phyloP scores from a whole-genome alignment of 176 grass and related monocot genomes.

The Oryza australiensis region DNA sequence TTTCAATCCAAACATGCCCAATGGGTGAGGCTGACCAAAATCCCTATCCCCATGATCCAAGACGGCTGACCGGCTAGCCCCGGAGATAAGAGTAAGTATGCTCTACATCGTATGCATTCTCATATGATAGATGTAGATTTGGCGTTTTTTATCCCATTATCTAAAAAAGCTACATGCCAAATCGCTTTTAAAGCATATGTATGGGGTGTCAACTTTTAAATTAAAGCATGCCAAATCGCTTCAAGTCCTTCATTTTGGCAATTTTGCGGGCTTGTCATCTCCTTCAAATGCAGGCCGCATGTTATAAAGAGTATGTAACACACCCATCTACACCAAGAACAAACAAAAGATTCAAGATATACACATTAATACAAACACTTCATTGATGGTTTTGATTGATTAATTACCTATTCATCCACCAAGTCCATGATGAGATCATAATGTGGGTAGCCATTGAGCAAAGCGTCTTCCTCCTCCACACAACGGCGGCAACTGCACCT shows the following conservation, averaged over 20 bases:
- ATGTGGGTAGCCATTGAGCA: constrained; percentile 23
- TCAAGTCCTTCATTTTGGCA: not conserved
- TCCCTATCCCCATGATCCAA: not conserved
- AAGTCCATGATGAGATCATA: constrained; percentile 44
- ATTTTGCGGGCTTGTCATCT: not conserved
- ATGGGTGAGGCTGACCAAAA: not conserved
- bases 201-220: not conserved
- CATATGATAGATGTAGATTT: not conserved
- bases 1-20: not conserved
- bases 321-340: not conserved
- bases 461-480: not conserved
- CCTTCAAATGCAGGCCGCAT: not conserved
- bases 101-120: not conserved
- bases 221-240: not conserved
- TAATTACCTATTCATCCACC: not conserved
- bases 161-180: no score
- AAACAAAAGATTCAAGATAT: not conserved
- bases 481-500: not conserved
- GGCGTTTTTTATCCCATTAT: not conserved
- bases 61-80: no score
- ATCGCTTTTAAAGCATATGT: no score
- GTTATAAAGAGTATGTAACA: not conserved
- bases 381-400: not conserved
- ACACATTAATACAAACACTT: not conserved
- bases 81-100: not conserved